Evolutionary conservation across 176 grass and related monocot species (phyloP).

Genomic region (Carex littledalei): DNA sequence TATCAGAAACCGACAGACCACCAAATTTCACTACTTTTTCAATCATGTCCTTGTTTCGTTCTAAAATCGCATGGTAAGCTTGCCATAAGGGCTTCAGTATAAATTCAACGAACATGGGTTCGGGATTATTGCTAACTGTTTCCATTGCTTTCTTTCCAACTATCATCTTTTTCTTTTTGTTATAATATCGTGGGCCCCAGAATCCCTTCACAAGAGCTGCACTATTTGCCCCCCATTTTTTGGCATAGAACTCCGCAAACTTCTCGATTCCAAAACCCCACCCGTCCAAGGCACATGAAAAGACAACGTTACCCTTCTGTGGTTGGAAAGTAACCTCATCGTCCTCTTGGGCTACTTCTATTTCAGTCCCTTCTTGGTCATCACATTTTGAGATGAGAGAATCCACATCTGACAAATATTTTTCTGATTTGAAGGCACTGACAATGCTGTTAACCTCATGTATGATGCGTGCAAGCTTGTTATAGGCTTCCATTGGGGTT

Average conservation of each 20-base stretch:
- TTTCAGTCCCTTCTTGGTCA: conserved; percentile 25
- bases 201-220: conserved; percentile 59
- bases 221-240: conserved; percentile 33
- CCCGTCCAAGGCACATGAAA: conserved; percentile 74
- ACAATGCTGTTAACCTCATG: conserved; percentile 69
- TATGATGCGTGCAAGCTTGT: conserved; percentile 55
- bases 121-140: conserved; percentile 34
- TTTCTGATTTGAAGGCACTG: conserved; percentile 65
- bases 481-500: conserved; percentile 66
- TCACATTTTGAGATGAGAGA: conserved; percentile 45
- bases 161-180: conserved; percentile 61
- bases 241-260: conserved; percentile 56
- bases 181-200: conserved; percentile 65
- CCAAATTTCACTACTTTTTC: conserved; percentile 40
- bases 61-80: conserved; percentile 47
- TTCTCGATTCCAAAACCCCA: conserved; percentile 84
- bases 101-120: conserved; percentile 84
- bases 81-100: conserved; percentile 66
- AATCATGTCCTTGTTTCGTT: conserved; percentile 36
- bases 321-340: conserved; percentile 81
- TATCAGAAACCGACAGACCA: conserved; percentile 36
- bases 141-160: conserved; percentile 69
- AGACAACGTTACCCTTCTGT: conserved; percentile 81
- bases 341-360: conserved; percentile 43
- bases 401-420: conserved; percentile 80